Conservation (phyloP, 257 asterid species). For the Handroanthus guayacan region DNA sequence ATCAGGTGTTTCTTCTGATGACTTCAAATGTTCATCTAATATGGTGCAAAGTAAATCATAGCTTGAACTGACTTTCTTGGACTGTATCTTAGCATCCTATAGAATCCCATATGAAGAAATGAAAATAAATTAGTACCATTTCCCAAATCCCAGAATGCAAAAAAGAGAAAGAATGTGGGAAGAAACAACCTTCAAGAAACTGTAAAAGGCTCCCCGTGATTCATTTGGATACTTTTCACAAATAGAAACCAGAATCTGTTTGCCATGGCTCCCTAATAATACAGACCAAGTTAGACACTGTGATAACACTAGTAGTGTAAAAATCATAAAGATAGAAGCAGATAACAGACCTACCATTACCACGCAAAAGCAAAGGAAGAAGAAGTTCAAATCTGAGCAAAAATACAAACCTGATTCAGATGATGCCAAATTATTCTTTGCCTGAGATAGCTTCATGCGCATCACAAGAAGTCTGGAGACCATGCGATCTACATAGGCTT, state of each 20-base stretch:
- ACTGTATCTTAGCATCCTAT: slow-evolving; percentile 55
- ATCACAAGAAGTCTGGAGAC: slow-evolving; percentile 61
- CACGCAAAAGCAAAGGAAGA: background rate
- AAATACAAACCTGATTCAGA: slow-evolving; percentile 63
- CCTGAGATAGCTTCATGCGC: slow-evolving; percentile 49
- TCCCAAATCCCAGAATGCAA: background rate
- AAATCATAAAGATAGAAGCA: slow-evolving; percentile 22
- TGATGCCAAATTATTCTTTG: slow-evolving; percentile 45
- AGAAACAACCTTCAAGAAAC: slow-evolving; percentile 64
- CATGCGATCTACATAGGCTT: slow-evolving; percentile 51
- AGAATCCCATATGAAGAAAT: slow-evolving; percentile 21
- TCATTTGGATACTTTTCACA: slow-evolving; percentile 78
- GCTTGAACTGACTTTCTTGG: slow-evolving; percentile 57
- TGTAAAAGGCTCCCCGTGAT: slow-evolving; percentile 61
- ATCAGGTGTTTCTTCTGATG: slow-evolving; percentile 58
- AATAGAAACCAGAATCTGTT: slow-evolving; percentile 61
- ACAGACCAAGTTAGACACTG: slow-evolving; percentile 26
- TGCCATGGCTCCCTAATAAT: slow-evolving; percentile 57
- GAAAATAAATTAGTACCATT: slow-evolving; percentile 6
- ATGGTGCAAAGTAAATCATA: slow-evolving; percentile 69
- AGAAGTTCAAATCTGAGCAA: background rate
- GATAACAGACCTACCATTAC: slow-evolving; percentile 4
- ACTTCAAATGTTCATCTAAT: slow-evolving; percentile 58
- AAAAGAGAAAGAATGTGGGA: slow-evolving; percentile 17
- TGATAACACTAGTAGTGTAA: slow-evolving; percentile 4